Evolutionary conservation across 1,284 basidiomycete species (phyloP).

Genomic region (Vanrija sp.): DNA sequence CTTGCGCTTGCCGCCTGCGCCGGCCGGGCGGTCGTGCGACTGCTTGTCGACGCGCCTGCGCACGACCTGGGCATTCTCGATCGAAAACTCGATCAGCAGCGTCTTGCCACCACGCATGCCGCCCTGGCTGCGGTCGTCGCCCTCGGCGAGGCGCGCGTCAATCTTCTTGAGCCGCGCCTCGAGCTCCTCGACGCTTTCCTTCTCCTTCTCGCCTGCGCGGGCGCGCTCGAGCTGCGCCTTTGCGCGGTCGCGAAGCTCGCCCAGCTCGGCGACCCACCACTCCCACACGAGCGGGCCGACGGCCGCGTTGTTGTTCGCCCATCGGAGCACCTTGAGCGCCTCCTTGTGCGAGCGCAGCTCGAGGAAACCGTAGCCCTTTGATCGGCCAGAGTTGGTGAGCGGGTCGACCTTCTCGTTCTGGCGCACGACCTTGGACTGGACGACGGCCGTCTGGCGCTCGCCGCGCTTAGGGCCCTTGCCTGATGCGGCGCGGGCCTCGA

Average conservation of each 20-base stretch:
- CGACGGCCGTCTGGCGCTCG: slow-evolving; percentile 58
- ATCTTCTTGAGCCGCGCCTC: slow-evolving; percentile 52
- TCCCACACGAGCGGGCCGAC: slow-evolving; percentile 62
- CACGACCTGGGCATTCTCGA: slow-evolving; percentile 75
- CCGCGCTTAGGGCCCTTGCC: slow-evolving; percentile 46
- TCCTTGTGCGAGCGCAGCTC: slow-evolving; percentile 85
- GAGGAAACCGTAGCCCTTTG: slow-evolving; percentile 92
- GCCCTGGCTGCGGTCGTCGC: slow-evolving; percentile 30
- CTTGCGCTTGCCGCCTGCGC: slow-evolving; percentile 21
- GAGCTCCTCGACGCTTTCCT: slow-evolving; percentile 45
- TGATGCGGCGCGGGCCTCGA: slow-evolving; percentile 43
- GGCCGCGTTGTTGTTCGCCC: slow-evolving; percentile 83
- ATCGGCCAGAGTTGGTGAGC: slow-evolving; percentile 76
- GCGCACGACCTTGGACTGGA: slow-evolving; percentile 85
- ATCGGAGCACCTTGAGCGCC: slow-evolving; percentile 83
- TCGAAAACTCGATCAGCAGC: slow-evolving; percentile 84
- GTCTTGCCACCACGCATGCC: slow-evolving; percentile 56
- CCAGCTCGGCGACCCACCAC: slow-evolving; percentile 81
- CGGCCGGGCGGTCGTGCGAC: slow-evolving; percentile 6
- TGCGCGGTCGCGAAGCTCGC: slow-evolving; percentile 59
- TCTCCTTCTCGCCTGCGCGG: slow-evolving; percentile 8
- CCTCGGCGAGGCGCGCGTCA: slow-evolving; percentile 36
- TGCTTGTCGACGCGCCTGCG: slow-evolving; percentile 47
- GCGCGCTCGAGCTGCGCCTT: slow-evolving; percentile 51
- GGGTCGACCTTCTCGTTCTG: slow-evolving; percentile 76